These are phyloP conservation scores for Psilocybe subaeruginosa DNA, from an alignment of 768 basidiomycete genomes.

Conservation along the genomic window DNA sequence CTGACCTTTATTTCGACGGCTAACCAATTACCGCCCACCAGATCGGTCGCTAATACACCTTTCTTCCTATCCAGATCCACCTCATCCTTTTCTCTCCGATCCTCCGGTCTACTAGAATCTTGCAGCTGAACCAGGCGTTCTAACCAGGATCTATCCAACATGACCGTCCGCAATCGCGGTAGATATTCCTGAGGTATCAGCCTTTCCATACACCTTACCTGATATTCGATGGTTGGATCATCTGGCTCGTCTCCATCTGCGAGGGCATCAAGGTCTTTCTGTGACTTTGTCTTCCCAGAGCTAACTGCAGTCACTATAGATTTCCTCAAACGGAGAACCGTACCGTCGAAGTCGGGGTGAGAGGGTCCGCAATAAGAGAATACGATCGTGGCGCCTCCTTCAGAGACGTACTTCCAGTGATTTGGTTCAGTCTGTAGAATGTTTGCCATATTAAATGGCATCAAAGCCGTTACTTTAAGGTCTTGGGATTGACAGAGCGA, in stretches of 20 bases:
- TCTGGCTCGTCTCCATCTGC: conserved; percentile 31
- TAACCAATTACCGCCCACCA: conserved; percentile 65
- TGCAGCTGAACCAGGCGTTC: conserved; percentile 47
- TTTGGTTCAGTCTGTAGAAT: conserved; percentile 38
- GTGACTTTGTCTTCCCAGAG: not conserved
- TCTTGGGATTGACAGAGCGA: not conserved
- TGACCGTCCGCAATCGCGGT: conserved; percentile 56
- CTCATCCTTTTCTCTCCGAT: conserved; percentile 54
- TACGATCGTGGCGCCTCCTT: conserved; percentile 92
- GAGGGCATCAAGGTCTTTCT: not conserved
- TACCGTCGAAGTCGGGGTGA: conserved; percentile 56
- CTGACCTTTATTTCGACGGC: conserved; percentile 92
- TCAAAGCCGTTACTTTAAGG: not conserved
- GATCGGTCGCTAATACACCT: conserved; percentile 80
- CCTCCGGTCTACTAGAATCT: conserved; percentile 55
- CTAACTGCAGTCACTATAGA: conserved; percentile 7
- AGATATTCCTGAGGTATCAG: conserved; percentile 67
- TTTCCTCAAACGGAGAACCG: conserved; percentile 82
- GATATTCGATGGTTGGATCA: conserved; percentile 54
- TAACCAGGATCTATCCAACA: conserved; percentile 61
- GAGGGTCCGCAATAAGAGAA: conserved; percentile 74
- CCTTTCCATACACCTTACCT: conserved; percentile 61
- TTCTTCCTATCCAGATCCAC: conserved; percentile 59
- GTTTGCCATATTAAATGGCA: conserved; percentile 23
- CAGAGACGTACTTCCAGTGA: conserved; percentile 86